Percentiles rank a stretch among this genome's conserved stretches.
These are phyloP conservation scores for Panaeolus papilionaceus DNA, from an alignment of 768 basidiomycete species.

Conservation along the genomic window DNA sequence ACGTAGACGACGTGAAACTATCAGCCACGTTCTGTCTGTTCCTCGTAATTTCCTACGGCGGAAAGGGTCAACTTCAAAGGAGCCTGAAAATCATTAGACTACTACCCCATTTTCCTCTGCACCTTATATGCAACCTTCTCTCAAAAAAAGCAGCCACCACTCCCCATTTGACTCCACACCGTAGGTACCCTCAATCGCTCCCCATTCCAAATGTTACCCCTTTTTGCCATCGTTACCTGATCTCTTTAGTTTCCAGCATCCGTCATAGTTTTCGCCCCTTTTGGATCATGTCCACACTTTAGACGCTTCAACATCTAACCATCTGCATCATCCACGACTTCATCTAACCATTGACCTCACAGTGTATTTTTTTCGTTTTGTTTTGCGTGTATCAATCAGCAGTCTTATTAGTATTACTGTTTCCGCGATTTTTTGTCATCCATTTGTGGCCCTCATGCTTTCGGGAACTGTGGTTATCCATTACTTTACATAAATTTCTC, in stretches of 20 bases:
- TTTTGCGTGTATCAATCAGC: conserved; percentile 11
- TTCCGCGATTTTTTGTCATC: background rate
- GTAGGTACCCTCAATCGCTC: background rate
- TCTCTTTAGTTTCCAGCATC: background rate
- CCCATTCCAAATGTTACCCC: background rate
- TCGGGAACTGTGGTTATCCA: background rate
- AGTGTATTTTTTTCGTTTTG: conserved; percentile 3
- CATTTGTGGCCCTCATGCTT: background rate
- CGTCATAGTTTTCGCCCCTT: background rate
- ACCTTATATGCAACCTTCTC: too few species aligned
- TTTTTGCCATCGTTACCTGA: background rate
- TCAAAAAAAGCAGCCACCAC: background rate
- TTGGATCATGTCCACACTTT: conserved; percentile 1
- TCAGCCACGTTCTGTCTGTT: conserved; percentile 40
- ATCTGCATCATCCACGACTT: conserved; percentile 7
- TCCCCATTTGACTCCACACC: background rate
- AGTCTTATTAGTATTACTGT: background rate
- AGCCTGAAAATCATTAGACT: conserved; percentile 9
- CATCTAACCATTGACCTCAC: conserved; percentile 13
- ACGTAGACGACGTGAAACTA: conserved; percentile 32
- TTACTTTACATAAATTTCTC: background rate
- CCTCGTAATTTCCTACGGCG: conserved; percentile 40
- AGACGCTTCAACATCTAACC: conserved; percentile 10
- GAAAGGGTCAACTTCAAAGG: conserved; percentile 35
- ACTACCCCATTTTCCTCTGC: background rate